Evolutionary conservation across 2,329 filamentous ascomycete species (phyloP).

Genomic region (Dactylellina cionopaga): DNA sequence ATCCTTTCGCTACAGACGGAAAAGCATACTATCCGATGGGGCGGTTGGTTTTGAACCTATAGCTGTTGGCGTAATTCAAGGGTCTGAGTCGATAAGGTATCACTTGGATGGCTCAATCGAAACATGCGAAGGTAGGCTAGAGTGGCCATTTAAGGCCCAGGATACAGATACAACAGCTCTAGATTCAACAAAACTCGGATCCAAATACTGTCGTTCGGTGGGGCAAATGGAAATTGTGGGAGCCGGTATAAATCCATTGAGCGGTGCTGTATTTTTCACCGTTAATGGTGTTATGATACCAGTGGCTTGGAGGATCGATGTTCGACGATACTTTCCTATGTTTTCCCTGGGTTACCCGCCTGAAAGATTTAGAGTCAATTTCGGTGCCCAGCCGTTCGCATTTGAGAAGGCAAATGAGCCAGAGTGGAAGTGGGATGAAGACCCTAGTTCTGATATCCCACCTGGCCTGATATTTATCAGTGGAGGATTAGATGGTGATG

Average conservation of each 20-base stretch:
- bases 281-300: constrained; percentile 4
- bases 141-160: background rate
- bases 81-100: no score
- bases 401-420: constrained; percentile 19
- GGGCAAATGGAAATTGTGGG: background rate
- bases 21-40: no score
- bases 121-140: background rate
- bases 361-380: constrained; percentile 5
- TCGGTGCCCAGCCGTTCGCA: constrained; percentile 10
- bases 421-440: constrained; percentile 14
- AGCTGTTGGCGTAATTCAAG: background rate
- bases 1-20: no score
- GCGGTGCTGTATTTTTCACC: constrained; percentile 8
- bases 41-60: background rate
- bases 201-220: background rate
- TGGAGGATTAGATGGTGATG: no score
- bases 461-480: no score
- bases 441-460: no score
- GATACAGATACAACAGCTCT: background rate
- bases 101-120: no score
- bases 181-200: background rate
- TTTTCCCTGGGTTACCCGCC: background rate
- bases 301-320: background rate
- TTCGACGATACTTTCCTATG: constrained; percentile 3
- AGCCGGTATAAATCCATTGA: constrained; percentile 22